These are phyloP conservation scores for Petunia hybrid DNA, from an alignment of 305 asterid species.

Conservation along the genomic window DNA sequence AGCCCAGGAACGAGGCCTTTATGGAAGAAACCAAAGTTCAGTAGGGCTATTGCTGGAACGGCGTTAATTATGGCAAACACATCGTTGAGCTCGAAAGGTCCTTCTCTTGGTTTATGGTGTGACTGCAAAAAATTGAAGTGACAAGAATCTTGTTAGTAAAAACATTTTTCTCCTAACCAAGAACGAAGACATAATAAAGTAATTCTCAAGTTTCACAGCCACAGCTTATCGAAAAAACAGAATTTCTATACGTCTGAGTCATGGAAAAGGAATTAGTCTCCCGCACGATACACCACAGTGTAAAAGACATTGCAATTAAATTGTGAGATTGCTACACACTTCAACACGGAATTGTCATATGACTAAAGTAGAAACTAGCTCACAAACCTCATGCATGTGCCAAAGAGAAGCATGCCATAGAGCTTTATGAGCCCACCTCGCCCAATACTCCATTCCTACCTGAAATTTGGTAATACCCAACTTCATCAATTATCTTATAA, in stretches of 20 bases:
- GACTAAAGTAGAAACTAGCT: not conserved
- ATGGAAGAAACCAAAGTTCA: conserved; percentile 81
- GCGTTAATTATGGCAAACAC: conserved; percentile 89
- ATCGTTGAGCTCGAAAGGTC: conserved; percentile 92
- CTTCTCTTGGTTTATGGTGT: conserved; percentile 95
- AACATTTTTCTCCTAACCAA: not conserved
- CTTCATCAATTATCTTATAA: not conserved
- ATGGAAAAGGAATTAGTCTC: too few relatives aligned
- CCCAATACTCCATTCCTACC: conserved; percentile 99
- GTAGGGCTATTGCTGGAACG: conserved; percentile 91
- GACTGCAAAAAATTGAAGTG: conserved; percentile 60
- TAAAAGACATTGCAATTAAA: too few relatives aligned
- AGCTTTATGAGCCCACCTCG: conserved; percentile 96
- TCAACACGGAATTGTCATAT: not conserved
- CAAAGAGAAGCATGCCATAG: conserved; percentile 96
- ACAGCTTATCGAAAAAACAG: too few relatives aligned
- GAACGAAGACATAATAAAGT: not conserved
- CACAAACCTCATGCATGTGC: conserved; percentile 94
- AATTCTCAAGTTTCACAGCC: too few relatives aligned
- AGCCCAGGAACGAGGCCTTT: conserved; percentile 92
- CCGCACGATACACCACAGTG: too few relatives aligned
- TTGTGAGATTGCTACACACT: too few relatives aligned
- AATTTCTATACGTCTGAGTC: too few relatives aligned
- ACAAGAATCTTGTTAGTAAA: not conserved
- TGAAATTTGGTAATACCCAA: conserved; percentile 35